Base-by-base conservation (phyloP, 495 filamentous ascomycete species). In the Penicillium atrosanguineum region DNA sequence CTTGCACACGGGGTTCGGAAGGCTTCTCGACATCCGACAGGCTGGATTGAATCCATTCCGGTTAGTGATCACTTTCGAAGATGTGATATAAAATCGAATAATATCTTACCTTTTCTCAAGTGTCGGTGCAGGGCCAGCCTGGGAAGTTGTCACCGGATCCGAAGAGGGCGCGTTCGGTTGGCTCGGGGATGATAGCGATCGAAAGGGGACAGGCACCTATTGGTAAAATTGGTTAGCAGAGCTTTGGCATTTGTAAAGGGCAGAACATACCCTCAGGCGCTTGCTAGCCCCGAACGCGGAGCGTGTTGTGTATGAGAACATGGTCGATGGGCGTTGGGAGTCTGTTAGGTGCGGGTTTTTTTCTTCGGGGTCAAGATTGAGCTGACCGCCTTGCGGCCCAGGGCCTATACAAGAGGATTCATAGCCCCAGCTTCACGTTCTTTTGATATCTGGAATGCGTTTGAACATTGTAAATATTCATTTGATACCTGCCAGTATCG, bases 281-380 rank as follows among this genome's bases (percentile, higher is more conserved):
- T 55, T 61, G 41, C 56, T 44, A 44, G 48, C 61, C 44, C 62
- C 60, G 11, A 68, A 14, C 14, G 63, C 50, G 46, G 64, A 65
- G 58, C 64, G 67, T 8, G 60, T 58, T 53, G 59, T 48, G 50
- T 46, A 60, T 48, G 59, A 39, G 37, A 65, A 67, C 67, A 69
- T 69, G 44, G 55, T 57, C 29, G 48, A 44, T 52, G 44, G 37
- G 18, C 34, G 36, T 56, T 29, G 11, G 31, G 41, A 21, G 25
- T 40, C 44, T 56, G 43, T 42, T 55, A 36, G 53, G 43, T 57
- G 57, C 38, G 44, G 56, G 52, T 56, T 62, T 62, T 62, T 62
- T 56, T 42, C 38, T 19, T 41, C n/a, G 21, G 50, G n/a, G 34
- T 25, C n/a, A 36, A 36, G 47, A 51, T 54, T 31, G 46, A 20